These are phyloP conservation scores for Inosperma sp. DNA, from an alignment of 768 basidiomycete genomes.

Conservation along the genomic window DNA sequence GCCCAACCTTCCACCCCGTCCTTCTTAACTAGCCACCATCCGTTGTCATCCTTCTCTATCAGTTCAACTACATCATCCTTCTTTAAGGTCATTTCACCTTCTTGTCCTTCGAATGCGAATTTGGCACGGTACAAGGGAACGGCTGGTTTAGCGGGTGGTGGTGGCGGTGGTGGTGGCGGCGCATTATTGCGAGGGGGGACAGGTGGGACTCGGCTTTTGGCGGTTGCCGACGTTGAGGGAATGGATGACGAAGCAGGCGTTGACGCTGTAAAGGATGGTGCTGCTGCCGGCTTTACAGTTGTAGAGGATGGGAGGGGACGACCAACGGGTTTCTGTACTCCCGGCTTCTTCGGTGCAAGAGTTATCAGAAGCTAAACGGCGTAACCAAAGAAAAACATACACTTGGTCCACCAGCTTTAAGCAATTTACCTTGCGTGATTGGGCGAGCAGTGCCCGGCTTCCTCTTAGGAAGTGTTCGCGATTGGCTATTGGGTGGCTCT, in stretches of 20 bases:
- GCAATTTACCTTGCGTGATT: constrained; percentile 77
- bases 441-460: constrained; percentile 86
- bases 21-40: constrained; percentile 97
- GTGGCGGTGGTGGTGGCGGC: constrained; percentile 51
- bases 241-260: constrained; percentile 30
- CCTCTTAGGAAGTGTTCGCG: constrained; percentile 78
- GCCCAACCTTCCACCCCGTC: constrained; percentile 86
- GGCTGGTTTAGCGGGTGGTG: constrained; percentile 57
- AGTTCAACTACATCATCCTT: constrained; percentile 94
- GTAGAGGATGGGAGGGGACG: constrained; percentile 51
- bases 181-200: constrained; percentile 36
- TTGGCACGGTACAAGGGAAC: constrained; percentile 80
- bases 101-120: constrained; percentile 89
- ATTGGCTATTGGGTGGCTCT: constrained; percentile 76
- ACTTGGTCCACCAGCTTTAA: constrained; percentile 70
- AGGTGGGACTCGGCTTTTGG: constrained; percentile 24
- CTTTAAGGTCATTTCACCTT: constrained; percentile 82
- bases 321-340: constrained; percentile 53
- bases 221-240: constrained; percentile 20
- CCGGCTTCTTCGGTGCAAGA: constrained; percentile 40
- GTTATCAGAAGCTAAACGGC: background rate
- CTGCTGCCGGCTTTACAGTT: constrained; percentile 32
- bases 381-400: constrained; percentile 28
- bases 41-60: constrained; percentile 89
- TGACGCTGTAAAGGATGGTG: constrained; percentile 8